phyloP scores from a whole-genome alignment of 257 asterid species.

The Solanum pimpinellifolium region DNA sequence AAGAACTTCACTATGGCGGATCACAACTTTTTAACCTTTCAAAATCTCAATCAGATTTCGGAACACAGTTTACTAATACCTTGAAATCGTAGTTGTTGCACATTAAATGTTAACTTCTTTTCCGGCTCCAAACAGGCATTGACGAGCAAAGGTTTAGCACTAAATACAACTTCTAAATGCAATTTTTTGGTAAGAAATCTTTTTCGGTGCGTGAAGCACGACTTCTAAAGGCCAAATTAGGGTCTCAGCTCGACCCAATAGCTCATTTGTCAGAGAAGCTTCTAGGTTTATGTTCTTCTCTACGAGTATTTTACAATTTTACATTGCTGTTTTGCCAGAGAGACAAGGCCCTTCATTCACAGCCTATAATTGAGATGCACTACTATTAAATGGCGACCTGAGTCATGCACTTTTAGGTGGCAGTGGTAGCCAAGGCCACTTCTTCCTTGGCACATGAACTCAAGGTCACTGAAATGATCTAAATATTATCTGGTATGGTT shows the following conservation, averaged over 20 bases:
- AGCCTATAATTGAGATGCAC: not conserved
- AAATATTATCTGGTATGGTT: not conserved
- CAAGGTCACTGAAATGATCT: not conserved
- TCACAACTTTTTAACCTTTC: not conserved
- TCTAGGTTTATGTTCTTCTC: not conserved
- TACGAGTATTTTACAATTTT: not conserved
- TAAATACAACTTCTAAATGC: not conserved
- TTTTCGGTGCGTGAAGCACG: not conserved
- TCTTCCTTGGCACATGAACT: not conserved
- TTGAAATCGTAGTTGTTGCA: not conserved
- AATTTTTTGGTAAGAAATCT: not conserved
- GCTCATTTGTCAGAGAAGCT: not conserved
- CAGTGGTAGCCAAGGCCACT: not conserved
- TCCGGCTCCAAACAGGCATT: not conserved
- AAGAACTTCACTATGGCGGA: not conserved
- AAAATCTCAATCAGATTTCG: not conserved
- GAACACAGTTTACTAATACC: not conserved
- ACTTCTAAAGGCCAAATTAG: not conserved
- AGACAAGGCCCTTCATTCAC: not conserved
- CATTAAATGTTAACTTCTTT: not conserved
- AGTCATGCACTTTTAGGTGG: not conserved
- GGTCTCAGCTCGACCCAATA: not conserved
- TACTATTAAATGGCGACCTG: not conserved
- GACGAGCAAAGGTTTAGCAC: not conserved
- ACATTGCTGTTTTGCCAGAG: not conserved